phyloP scores from a whole-genome alignment of 2,329 filamentous ascomycete genomes.

The Aspergillus sojae region DNA sequence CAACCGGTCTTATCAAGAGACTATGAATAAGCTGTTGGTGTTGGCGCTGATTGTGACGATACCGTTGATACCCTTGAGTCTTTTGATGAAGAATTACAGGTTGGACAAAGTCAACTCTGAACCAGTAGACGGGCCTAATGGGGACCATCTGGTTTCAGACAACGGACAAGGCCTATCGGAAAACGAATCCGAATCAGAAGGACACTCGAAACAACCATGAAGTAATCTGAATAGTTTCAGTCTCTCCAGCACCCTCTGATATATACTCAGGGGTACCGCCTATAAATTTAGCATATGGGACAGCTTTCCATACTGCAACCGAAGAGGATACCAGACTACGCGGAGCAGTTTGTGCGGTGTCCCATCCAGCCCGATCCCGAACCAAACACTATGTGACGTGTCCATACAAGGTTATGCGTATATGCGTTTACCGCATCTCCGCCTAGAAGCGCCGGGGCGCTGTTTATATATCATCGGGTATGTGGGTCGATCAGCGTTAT shows the following conservation, averaged over 20 bases:
- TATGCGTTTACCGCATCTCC: background rate
- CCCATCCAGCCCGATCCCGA: background rate
- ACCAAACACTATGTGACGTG: background rate
- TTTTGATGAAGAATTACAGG: conserved; percentile 61
- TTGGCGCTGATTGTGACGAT: conserved; percentile 58
- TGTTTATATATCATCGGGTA: background rate
- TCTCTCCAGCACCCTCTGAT: background rate
- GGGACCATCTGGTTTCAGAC: conserved; percentile 31
- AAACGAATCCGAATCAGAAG: conserved; percentile 21
- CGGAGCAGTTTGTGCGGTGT: background rate
- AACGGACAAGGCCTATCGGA: conserved; percentile 15
- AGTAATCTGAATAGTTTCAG: background rate
- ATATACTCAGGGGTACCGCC: background rate
- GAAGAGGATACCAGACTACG: background rate
- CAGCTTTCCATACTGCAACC: background rate
- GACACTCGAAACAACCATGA: conserved; percentile 33
- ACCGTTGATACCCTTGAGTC: conserved; percentile 59
- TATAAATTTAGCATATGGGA: background rate
- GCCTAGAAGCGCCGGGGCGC: background rate
- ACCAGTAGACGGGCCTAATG: conserved; percentile 13
- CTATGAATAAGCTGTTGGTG: conserved; percentile 61
- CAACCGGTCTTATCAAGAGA: conserved; percentile 66
- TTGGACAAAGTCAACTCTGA: conserved; percentile 51
- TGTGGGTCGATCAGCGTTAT: background rate
- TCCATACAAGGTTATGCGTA: background rate